Conservation (phyloP, 192 early-diverging fungal genomes). For the Backusella liffmaniae region DNA sequence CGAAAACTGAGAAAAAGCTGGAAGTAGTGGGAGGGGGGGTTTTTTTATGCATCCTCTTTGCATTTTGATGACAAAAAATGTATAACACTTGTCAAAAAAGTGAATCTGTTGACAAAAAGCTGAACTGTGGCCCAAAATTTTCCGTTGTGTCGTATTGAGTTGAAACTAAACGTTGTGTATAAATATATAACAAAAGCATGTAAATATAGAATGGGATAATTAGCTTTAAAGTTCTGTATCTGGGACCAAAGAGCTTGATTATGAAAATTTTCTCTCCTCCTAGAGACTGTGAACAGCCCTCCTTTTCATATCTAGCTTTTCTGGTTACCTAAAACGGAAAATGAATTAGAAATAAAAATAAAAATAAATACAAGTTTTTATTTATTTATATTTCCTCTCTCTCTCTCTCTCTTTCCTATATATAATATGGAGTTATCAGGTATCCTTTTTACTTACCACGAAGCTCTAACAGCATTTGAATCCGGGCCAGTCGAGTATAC, state of each 20-base stretch:
- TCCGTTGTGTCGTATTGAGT: too few relatives aligned
- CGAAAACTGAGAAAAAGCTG: too few relatives aligned
- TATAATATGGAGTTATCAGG: slow-evolving; percentile 37
- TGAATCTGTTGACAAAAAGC: too few relatives aligned
- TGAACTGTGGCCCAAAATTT: too few relatives aligned
- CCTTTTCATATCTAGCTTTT: neutral
- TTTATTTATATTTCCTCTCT: neutral
- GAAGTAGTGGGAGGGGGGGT: too few relatives aligned
- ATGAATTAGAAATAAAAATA: neutral
- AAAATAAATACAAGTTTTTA: neutral
- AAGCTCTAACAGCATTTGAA: slow-evolving; percentile 43
- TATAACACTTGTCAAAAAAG: too few relatives aligned
- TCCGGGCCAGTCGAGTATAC: slow-evolving; percentile 25
- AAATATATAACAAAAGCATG: neutral
- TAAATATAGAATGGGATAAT: neutral
- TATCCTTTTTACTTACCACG: slow-evolving; percentile 38
- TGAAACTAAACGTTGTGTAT: too few relatives aligned
- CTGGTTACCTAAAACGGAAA: neutral
- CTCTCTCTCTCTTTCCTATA: neutral
- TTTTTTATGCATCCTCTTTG: too few relatives aligned
- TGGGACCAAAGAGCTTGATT: neutral
- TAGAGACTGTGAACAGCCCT: too few relatives aligned
- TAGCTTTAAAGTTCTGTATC: neutral
- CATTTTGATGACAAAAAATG: too few relatives aligned
- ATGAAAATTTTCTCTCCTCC: too few relatives aligned